A percentile compares a stretch with the other conserved stretches of the same genome.
phyloP scores from a whole-genome alignment of 768 basidiomycete species.

The Postia placenta region DNA sequence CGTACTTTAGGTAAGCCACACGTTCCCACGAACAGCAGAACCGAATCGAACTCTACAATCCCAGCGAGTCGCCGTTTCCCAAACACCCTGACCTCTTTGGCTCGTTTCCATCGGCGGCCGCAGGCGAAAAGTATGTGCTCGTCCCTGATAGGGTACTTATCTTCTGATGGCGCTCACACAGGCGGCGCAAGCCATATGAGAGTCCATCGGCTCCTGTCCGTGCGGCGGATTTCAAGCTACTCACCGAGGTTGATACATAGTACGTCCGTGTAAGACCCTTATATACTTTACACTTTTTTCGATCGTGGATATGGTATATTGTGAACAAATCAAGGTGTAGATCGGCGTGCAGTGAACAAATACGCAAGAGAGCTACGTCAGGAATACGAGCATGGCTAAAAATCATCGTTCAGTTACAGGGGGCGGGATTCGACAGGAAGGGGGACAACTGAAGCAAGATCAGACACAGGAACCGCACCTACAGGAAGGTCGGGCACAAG shows the following conservation, averaged over 20 bases:
- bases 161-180: slow-evolving; percentile 23
- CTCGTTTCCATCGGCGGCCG: slow-evolving; percentile 93
- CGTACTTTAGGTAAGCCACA: slow-evolving; percentile 77
- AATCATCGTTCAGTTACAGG: too few species aligned
- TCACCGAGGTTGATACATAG: slow-evolving; percentile 53
- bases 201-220: slow-evolving; percentile 79
- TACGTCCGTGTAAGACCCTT: too few species aligned
- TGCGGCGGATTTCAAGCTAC: slow-evolving; percentile 58
- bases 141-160: neutral
- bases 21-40: too few species aligned
- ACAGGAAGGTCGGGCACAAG: too few species aligned
- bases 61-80: slow-evolving; percentile 87
- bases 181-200: slow-evolving; percentile 71
- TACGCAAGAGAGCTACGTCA: neutral
- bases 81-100: slow-evolving; percentile 96
- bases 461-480: too few species aligned
- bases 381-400: too few species aligned
- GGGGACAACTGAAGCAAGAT: too few species aligned
- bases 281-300: too few species aligned
- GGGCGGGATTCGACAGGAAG: too few species aligned
- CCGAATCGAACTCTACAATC: too few species aligned
- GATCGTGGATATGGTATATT: too few species aligned
- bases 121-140: slow-evolving; percentile 80
- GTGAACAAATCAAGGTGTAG: too few species aligned
- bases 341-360: neutral